Base-by-base conservation (phyloP, 78 protist species). In the Cavenderia fasciculata region DNA sequence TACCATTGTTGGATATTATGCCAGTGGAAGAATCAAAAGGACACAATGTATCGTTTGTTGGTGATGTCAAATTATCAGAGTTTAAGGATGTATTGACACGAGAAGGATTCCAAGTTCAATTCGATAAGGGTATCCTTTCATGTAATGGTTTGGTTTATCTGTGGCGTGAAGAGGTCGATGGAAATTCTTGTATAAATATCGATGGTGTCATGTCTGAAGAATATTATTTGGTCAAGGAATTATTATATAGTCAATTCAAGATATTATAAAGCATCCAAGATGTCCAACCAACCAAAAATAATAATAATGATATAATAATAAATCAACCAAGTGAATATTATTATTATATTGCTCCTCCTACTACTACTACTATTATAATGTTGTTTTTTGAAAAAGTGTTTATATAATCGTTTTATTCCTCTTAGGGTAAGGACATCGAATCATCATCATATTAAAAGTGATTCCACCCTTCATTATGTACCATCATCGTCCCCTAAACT, bases 141-240 rank as follows among this genome's bases (percentile, higher is more conserved):
- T 68, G 73, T 44, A 47, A 16, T 43, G 70, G 47, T 52, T 38
- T 82, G 68, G 76, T 82, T 8, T 82, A 68, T 29, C 54, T 82
- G 25, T 82, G 90, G 90, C 49, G 90, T 57, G 88, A 79, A 21
- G 90, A 82, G 56, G 8, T 46, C 12, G 71, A 61, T 29, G 90
- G 90, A 23, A 82, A 66, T 43, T 82, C 90, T 31, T 41, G 52
- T 27, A 82, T 82, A 4, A 68, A 68, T 62, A 36, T 82, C 41
- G 90, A 82, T 68, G 90, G 90, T 68, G 44, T 82, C 6, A 34
- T 82, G 25, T 68, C 72, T 5, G 90, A 82, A 21, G 90, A 82
- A 68, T 82, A 82, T 43, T 82, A 82, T 56, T 54, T 46, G 33
- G 46, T 82, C 33, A 82, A 65, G 68, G 90, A 82, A 57, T 23